A percentile compares a stretch with the other conserved stretches of the same genome.
Evolutionary conservation across 1,284 basidiomycete genomes (phyloP).

Genomic region (Hemileccinum hortonii): DNA sequence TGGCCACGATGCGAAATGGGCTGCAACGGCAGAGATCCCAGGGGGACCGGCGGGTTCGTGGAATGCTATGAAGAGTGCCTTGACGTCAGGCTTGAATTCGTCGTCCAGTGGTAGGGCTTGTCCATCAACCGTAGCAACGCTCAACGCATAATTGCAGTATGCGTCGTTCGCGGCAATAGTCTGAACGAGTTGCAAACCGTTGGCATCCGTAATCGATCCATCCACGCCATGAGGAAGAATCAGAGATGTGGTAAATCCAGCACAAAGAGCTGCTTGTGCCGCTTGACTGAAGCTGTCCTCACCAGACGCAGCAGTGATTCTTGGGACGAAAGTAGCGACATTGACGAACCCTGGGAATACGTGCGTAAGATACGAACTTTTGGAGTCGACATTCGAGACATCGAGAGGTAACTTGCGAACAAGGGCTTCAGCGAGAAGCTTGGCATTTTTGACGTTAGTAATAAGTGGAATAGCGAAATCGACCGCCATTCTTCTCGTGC

Average conservation of each 20-base stretch:
- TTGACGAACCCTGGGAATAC: conserved; percentile 93
- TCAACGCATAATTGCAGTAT: conserved; percentile 86
- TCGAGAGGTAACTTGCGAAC: conserved; percentile 86
- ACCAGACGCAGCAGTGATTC: conserved; percentile 52
- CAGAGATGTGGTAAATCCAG: conserved; percentile 84
- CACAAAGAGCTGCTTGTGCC: conserved; percentile 79
- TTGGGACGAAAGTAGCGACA: conserved; percentile 86
- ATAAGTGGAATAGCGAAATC: conserved; percentile 97
- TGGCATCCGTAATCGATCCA: conserved; percentile 64
- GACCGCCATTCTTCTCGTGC: conserved; percentile 98
- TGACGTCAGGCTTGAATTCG: conserved; percentile 74
- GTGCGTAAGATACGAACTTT: conserved; percentile 90
- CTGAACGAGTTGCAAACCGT: conserved; percentile 68
- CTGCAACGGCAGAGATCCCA: conserved; percentile 67
- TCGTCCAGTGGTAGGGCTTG: conserved; percentile 73
- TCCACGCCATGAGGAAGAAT: conserved; percentile 72
- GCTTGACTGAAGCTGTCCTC: conserved; percentile 68
- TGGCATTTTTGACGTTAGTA: conserved; percentile 99
- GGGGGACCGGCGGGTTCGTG: conserved; percentile 48
- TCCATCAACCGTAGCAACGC: conserved; percentile 69
- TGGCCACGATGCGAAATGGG: conserved; percentile 92
- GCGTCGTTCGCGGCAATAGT: conserved; percentile 62
- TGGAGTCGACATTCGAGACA: conserved; percentile 90
- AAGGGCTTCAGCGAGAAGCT: conserved; percentile 93
- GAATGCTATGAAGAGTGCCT: conserved; percentile 85